A percentile compares a stretch with the other conserved stretches of the same genome.
Conservation (phyloP, 441 rosid genomes). For the Croton setiger region DNA sequence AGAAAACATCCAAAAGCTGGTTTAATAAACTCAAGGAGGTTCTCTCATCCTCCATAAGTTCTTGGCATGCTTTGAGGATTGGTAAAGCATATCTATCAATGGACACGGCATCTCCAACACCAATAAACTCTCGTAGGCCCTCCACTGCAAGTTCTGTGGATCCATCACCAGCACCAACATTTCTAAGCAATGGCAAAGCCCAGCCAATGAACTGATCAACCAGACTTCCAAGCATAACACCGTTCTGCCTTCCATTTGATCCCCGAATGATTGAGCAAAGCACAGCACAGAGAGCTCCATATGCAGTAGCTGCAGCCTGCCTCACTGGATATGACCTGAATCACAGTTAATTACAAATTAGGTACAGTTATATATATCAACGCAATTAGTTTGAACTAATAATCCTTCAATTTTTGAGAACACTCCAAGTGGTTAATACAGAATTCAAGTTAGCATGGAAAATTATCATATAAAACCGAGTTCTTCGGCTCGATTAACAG, state of each 20-base stretch:
- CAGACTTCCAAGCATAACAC: slow-evolving; percentile 70
- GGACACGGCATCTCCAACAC: slow-evolving; percentile 73
- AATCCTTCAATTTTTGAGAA: neutral
- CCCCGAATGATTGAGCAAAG: slow-evolving; percentile 67
- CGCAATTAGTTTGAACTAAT: neutral
- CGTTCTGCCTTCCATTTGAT: slow-evolving; percentile 79
- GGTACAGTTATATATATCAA: neutral
- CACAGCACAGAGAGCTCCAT: slow-evolving; percentile 84
- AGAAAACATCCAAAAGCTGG: slow-evolving; percentile 59
- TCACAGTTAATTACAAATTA: slow-evolving; percentile 8
- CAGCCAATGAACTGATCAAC: slow-evolving; percentile 86
- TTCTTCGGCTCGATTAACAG: neutral
- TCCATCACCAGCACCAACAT: slow-evolving; percentile 67
- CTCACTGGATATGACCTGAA: slow-evolving; percentile 75
- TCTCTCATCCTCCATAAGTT: slow-evolving; percentile 95
- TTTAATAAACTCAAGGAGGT: slow-evolving; percentile 80
- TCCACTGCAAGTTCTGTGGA: slow-evolving; percentile 68
- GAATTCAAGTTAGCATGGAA: neutral
- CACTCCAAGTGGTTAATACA: neutral
- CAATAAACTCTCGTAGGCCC: slow-evolving; percentile 78
- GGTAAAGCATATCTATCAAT: slow-evolving; percentile 77
- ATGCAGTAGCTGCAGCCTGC: slow-evolving; percentile 75
- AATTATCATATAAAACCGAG: neutral
- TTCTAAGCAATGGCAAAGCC: slow-evolving; percentile 84
- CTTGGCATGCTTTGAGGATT: slow-evolving; percentile 86